phyloP scores from a whole-genome alignment of 805 yeast genomes.

The Starmera amethionina region DNA sequence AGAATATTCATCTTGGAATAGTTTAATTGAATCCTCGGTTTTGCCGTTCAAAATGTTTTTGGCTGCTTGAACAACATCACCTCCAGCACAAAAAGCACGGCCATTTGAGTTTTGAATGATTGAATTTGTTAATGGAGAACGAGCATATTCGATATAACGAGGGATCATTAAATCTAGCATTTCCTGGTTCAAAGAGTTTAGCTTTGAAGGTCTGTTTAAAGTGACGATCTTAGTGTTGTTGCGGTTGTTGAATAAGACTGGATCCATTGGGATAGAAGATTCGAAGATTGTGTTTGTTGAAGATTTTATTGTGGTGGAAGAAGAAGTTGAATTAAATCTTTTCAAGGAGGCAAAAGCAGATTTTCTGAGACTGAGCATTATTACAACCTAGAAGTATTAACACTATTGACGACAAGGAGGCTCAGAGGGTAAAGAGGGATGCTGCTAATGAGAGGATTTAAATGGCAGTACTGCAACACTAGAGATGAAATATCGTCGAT shows the following conservation, averaged over 20 bases:
- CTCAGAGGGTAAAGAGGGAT: too few relatives aligned
- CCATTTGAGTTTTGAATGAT: slow-evolving; percentile 57
- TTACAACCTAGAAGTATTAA: too few relatives aligned
- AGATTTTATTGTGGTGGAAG: too few relatives aligned
- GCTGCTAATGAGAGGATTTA: too few relatives aligned
- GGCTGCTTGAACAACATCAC: slow-evolving; percentile 84
- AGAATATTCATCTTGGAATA: slow-evolving; percentile 74
- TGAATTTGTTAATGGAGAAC: slow-evolving; percentile 52
- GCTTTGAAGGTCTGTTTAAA: slow-evolving; percentile 70
- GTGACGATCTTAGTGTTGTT: slow-evolving; percentile 64
- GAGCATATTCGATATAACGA: slow-evolving; percentile 66
- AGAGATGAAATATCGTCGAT: too few relatives aligned
- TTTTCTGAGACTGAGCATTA: too few relatives aligned
- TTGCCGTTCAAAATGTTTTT: slow-evolving; percentile 40
- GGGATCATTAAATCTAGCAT: slow-evolving; percentile 71
- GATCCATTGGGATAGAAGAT: slow-evolving; percentile 13
- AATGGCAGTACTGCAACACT: too few relatives aligned
- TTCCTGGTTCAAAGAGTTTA: slow-evolving; percentile 71
- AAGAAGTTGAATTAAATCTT: too few relatives aligned
- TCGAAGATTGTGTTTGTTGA: too few relatives aligned
- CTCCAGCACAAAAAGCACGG: slow-evolving; percentile 84
- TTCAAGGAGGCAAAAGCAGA: too few relatives aligned
- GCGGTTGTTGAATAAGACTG: slow-evolving; percentile 53
- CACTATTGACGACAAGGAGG: too few relatives aligned
- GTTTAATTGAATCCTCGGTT: slow-evolving; percentile 41